These are phyloP conservation scores for Cystobasidium tubakii DNA, from an alignment of 768 basidiomycete genomes.

Conservation along the genomic window DNA sequence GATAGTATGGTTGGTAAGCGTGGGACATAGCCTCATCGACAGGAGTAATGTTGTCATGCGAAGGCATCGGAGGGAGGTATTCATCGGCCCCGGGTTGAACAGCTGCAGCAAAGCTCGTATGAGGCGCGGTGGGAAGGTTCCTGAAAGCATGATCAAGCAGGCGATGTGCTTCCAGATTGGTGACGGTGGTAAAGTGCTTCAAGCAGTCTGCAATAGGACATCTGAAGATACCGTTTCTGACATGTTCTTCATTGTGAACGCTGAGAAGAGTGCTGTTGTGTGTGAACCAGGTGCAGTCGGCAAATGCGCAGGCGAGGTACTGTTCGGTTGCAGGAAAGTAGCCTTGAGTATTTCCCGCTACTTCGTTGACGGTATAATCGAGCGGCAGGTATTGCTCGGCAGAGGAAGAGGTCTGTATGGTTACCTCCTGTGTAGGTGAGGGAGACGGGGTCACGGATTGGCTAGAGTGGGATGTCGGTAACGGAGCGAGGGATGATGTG, in stretches of 20 bases:
- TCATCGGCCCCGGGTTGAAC: background rate
- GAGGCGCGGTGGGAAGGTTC: background rate
- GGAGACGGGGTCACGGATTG: background rate
- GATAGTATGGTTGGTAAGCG: background rate
- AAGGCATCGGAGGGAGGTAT: background rate
- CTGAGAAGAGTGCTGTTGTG: constrained; percentile 3
- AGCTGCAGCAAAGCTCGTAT: background rate
- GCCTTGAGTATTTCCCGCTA: background rate
- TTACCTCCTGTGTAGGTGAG: background rate
- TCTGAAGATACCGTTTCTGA: constrained; percentile 10
- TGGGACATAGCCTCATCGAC: background rate
- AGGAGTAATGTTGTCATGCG: background rate
- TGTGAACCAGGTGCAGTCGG: constrained; percentile 16
- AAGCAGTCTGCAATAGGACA: background rate
- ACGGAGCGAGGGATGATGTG: background rate
- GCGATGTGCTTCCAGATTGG: constrained; percentile 10
- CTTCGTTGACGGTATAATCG: background rate
- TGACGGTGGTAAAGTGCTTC: background rate
- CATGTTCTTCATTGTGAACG: background rate
- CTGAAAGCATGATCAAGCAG: background rate
- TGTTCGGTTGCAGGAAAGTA: background rate
- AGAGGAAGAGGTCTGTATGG: too few relatives aligned
- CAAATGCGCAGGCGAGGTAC: constrained; percentile 3
- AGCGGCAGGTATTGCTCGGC: too few relatives aligned
- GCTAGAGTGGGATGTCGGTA: background rate